These are phyloP conservation scores for Zea mays DNA, from an alignment of 176 grass and related monocot genomes.

Conservation along the genomic window Zm-B73-REFERENCE-NAM-5.0 NC_050102.1:171212501-171213000, in stretches of 20 bases:
- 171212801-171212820: constrained; percentile 22
- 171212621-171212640: neutral
- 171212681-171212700: neutral
- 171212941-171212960: constrained; percentile 23
- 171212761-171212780: neutral
- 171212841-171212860: neutral
- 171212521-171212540: neutral
- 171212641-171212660: neutral
- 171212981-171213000: too few relatives aligned
- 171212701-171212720: neutral
- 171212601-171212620: constrained; percentile 10
- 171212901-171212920: neutral
- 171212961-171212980: neutral
- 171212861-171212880: neutral
- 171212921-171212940: neutral
- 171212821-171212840: neutral
- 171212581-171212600: neutral
- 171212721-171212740: neutral
- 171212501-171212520: neutral
- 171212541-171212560: constrained; percentile 5
- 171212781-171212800: neutral
- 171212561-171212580: neutral
- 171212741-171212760: neutral
- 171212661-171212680: neutral
- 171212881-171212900: neutral